A percentile compares a stretch with the other conserved stretches of the same genome.
Conservation (phyloP, 345 rosid species). For the Lepidium aucheri region DNA sequence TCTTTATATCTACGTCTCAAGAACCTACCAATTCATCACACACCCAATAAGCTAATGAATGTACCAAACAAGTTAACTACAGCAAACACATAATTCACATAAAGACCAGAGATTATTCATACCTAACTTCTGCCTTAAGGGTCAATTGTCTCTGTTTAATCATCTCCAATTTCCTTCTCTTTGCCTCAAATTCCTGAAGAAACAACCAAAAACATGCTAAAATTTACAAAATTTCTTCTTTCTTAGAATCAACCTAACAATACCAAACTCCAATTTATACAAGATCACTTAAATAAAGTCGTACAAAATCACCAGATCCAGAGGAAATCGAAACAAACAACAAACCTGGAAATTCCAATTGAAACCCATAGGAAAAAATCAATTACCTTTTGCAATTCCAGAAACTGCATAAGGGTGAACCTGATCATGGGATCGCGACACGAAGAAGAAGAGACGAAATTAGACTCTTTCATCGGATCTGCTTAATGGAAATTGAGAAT, state of each 20-base stretch:
- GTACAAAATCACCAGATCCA: slow-evolving; percentile 29
- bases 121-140: slow-evolving; percentile 73
- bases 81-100: not conserved
- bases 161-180: slow-evolving; percentile 44
- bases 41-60: slow-evolving; percentile 2
- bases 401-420: slow-evolving; percentile 48
- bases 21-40: slow-evolving; percentile 41
- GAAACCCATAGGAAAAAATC: slow-evolving; percentile 12
- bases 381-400: slow-evolving; percentile 44
- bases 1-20: slow-evolving; percentile 49
- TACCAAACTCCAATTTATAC: slow-evolving; percentile 10
- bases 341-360: no score
- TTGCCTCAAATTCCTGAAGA: slow-evolving; percentile 61
- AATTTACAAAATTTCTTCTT: not conserved
- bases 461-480: slow-evolving; percentile 44
- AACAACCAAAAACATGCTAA: not conserved
- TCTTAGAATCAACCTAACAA: not conserved
- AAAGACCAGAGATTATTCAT: slow-evolving; percentile 8
- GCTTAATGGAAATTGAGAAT: not conserved
- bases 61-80: not conserved
- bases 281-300: not conserved
- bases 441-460: slow-evolving; percentile 18
- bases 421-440: slow-evolving; percentile 36
- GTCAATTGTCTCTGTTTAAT: slow-evolving; percentile 43
- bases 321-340: slow-evolving; percentile 11